Conservation (phyloP, 2,329 filamentous ascomycete genomes). For the Botrytis cinerea region DNA sequence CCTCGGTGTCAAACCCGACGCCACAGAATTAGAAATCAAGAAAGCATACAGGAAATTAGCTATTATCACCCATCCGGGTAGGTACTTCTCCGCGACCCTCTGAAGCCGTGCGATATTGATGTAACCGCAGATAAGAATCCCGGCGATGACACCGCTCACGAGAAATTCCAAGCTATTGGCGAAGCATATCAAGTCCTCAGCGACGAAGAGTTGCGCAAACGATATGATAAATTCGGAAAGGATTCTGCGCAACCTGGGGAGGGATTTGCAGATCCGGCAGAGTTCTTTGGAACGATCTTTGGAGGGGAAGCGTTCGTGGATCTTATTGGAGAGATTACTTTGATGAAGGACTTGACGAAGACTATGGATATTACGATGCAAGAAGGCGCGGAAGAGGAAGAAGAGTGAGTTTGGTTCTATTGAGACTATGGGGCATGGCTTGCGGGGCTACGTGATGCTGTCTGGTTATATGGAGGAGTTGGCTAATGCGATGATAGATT, state of each 20-base stretch:
- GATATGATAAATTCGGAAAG: constrained; percentile 97
- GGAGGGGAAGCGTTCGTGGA: constrained; percentile 94
- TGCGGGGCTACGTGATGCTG: neutral
- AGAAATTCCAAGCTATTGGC: constrained; percentile 87
- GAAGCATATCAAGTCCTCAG: constrained; percentile 80
- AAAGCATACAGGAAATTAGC: constrained; percentile 95
- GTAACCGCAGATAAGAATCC: constrained; percentile 83
- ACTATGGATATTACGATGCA: constrained; percentile 98
- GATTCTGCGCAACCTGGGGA: constrained; percentile 87
- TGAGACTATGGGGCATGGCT: neutral
- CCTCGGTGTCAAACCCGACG: constrained; percentile 80
- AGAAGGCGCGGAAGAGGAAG: constrained; percentile 66
- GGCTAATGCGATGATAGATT: constrained; percentile 42
- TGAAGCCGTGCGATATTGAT: constrained; percentile 11
- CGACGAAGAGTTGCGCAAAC: constrained; percentile 80
- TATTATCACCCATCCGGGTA: constrained; percentile 74
- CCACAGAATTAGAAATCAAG: constrained; percentile 91
- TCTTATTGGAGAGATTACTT: constrained; percentile 95
- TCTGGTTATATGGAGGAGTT: constrained; percentile 49
- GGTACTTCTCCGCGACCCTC: constrained; percentile 8
- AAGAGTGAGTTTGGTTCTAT: constrained; percentile 43
- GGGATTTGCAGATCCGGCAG: constrained; percentile 92
- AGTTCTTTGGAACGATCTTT: constrained; percentile 99
- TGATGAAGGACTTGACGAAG: constrained; percentile 97
- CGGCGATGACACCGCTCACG: constrained; percentile 89